phyloP scores from a whole-genome alignment of 345 rosid species.

The Orychophragmus violaceus region DNA sequence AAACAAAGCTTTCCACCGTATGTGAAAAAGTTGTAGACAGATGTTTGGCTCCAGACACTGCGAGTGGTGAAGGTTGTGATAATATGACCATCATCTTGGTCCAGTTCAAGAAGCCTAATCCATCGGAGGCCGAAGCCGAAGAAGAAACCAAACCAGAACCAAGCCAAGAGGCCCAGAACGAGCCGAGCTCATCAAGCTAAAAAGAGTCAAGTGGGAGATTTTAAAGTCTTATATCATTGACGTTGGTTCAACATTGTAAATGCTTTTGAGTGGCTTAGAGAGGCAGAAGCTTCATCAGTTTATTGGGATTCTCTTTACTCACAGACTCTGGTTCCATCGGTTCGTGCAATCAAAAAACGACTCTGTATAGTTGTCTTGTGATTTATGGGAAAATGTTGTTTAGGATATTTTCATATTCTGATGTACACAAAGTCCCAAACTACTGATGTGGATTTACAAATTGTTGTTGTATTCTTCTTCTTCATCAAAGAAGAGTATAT shows the following conservation, averaged over 20 bases:
- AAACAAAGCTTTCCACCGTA: constrained; percentile 64
- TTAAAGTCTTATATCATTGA: constrained; percentile 1
- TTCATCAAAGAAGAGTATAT: neutral
- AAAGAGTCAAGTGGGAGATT: neutral
- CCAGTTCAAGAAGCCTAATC: constrained; percentile 53
- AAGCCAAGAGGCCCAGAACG: too few species aligned
- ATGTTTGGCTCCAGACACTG: constrained; percentile 80
- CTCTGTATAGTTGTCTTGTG: constrained; percentile 24
- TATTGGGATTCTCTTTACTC: neutral
- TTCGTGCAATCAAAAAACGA: neutral
- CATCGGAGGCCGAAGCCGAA: constrained; percentile 1
- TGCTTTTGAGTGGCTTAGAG: constrained; percentile 19
- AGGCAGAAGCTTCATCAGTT: constrained; percentile 4
- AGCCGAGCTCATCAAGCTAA: constrained; percentile 29
- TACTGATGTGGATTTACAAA: neutral
- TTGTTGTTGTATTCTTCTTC: neutral
- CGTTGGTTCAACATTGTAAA: constrained; percentile 18
- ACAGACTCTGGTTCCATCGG: neutral
- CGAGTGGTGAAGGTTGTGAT: constrained; percentile 90
- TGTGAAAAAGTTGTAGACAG: constrained; percentile 80
- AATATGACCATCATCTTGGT: constrained; percentile 95
- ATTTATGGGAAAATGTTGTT: neutral
- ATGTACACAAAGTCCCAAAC: neutral
- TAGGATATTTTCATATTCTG: constrained; percentile 1
- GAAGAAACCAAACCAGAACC: constrained; percentile 20